Conservation (phyloP, 768 basidiomycete species). For the Podaxis sp. region DNA sequence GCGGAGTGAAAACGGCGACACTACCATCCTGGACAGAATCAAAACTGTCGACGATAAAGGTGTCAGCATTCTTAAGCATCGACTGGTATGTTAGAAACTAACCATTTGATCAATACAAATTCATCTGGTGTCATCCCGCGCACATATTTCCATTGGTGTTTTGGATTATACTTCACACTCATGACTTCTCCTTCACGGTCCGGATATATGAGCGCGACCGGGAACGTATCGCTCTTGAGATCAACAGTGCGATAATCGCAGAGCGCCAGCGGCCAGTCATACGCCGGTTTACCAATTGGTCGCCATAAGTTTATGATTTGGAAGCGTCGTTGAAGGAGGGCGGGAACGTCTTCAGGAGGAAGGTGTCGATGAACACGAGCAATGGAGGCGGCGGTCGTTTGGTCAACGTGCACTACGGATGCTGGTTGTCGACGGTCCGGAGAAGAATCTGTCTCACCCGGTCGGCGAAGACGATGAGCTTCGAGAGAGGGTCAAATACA, state of each 20-base stretch:
- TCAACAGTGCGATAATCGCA: constrained; percentile 43
- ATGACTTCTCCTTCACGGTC: constrained; percentile 51
- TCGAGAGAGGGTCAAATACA: not conserved
- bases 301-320: constrained; percentile 50
- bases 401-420: constrained; percentile 35
- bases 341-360: constrained; percentile 28
- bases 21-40: constrained; percentile 36
- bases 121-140: constrained; percentile 47
- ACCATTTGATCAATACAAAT: constrained; percentile 53
- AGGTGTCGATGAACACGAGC: constrained; percentile 32
- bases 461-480: constrained; percentile 19
- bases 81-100: constrained; percentile 13
- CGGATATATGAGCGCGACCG: constrained; percentile 44
- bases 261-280: constrained; percentile 38
- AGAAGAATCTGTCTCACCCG: constrained; percentile 14
- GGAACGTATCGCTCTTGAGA: constrained; percentile 36
- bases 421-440: constrained; percentile 19
- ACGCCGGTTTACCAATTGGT: constrained; percentile 36
- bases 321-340: constrained; percentile 36
- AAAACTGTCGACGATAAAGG: constrained; percentile 23
- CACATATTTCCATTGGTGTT: constrained; percentile 52
- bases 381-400: constrained; percentile 32
- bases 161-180: constrained; percentile 41
- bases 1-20: constrained; percentile 47
- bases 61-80: not conserved